Conservation (phyloP, 208 protist species). For the Leishmania arabica region DNA sequence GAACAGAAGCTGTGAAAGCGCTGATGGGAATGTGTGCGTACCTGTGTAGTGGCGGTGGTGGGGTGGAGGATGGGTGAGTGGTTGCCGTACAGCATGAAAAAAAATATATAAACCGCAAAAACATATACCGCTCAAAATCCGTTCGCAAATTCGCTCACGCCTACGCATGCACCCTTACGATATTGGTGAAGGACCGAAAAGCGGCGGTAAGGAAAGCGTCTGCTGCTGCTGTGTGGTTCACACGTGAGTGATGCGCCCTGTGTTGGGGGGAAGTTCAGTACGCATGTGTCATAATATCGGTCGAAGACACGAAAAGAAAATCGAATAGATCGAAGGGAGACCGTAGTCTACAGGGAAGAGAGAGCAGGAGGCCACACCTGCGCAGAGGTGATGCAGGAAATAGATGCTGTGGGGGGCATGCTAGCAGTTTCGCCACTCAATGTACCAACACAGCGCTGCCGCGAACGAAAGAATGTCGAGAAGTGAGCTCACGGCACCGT, state of each 20-base stretch:
- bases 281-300: not conserved
- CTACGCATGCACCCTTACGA: not conserved
- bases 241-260: not conserved
- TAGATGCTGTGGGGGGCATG: not conserved
- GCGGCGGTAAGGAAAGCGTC: not conserved
- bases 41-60: not conserved
- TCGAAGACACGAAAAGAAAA: constrained; percentile 5
- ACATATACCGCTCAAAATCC: not conserved
- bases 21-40: not conserved
- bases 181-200: not conserved
- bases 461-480: not conserved
- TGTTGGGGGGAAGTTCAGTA: not conserved
- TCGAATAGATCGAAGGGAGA: not conserved
- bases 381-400: not conserved
- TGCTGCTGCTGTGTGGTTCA: not conserved
- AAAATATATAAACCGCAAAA: not conserved
- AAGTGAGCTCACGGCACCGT: not conserved
- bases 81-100: not conserved
- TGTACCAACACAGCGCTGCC: not conserved
- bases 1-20: not conserved
- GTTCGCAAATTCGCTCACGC: not conserved
- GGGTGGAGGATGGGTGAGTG: not conserved
- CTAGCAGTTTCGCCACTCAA: not conserved
- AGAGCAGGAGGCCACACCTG: not conserved
- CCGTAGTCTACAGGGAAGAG: not conserved